These are phyloP conservation scores for Suillus hirtellus DNA, from an alignment of 768 basidiomycete genomes.

Conservation along the genomic window DNA sequence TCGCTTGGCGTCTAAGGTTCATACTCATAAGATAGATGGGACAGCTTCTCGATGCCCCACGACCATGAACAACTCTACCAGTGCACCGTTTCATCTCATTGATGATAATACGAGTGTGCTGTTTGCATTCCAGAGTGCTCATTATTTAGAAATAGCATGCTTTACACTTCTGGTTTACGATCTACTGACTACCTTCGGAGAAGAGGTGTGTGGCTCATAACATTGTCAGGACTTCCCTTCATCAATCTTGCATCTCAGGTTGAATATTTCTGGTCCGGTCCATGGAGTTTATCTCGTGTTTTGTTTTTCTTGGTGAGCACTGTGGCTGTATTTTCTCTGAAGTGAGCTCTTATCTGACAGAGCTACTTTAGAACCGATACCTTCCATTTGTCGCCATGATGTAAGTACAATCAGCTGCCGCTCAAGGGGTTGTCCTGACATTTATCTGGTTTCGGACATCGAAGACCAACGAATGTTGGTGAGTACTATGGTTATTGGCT, in stretches of 20 bases:
- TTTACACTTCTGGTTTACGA: constrained; percentile 14
- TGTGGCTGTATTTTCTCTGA: not conserved
- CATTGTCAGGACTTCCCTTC: not conserved
- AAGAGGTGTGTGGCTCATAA: constrained; percentile 10
- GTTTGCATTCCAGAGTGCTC: constrained; percentile 6
- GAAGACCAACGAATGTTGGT: constrained; percentile 7
- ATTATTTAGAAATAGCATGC: constrained; percentile 13
- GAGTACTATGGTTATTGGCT: not conserved
- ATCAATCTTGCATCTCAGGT: constrained; percentile 7
- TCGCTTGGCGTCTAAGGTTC: not conserved
- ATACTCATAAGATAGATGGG: not conserved
- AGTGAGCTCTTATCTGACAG: not conserved
- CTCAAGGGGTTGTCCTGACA: not conserved
- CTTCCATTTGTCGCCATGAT: constrained; percentile 10
- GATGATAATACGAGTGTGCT: not conserved
- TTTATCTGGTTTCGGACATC: not conserved
- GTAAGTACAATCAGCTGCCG: constrained; percentile 3
- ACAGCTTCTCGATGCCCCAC: not conserved
- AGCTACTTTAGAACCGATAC: constrained; percentile 12
- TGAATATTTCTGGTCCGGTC: constrained; percentile 14
- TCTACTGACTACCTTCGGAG: constrained; percentile 12
- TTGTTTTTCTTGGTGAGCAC: constrained; percentile 9
- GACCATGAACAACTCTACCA: not conserved
- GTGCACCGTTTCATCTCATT: not conserved
- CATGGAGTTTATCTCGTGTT: constrained; percentile 13